Evolutionary conservation across 2,329 filamentous ascomycete genomes (phyloP), one percentile per base, ranked within the genome.

Genomic region (Colletotrichum viniferum): DNA sequence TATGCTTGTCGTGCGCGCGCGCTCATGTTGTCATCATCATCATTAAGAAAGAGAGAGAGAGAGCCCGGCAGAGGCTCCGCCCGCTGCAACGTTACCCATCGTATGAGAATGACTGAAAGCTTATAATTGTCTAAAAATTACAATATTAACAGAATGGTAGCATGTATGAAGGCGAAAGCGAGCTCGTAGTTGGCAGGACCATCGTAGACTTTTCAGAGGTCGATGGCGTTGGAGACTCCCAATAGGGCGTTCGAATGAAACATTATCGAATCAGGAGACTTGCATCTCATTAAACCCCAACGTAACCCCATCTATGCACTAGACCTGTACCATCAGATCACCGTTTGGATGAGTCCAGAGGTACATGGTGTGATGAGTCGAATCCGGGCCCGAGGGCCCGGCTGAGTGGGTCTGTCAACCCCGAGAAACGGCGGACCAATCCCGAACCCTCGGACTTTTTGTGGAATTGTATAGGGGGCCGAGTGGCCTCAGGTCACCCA

Each of bases 91-190:
- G 43, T 52, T 52, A 18, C 43, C 16, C 43, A 52, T 52, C n/a
- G 10, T 52, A 13, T 52, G 43, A 52, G 43, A 24, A 52, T 52
- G 10, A 24, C 10, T 12, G n/a, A n/a, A n/a, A n/a, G n/a, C n/a
- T n/a, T n/a, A n/a, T n/a, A n/a, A n/a, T n/a, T n/a, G n/a, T n/a
- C n/a, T n/a, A n/a, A n/a, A n/a, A n/a, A n/a, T n/a, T n/a, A n/a
- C n/a, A n/a, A n/a, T n/a, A n/a, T n/a, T n/a, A n/a, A 2, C 1
- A 7, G 2, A 13, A 4, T 24, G 13, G 12, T 21, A 3, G 43
- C n/a, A 52, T 52, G 9, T 24, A 21, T 5, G n/a, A 21, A 52
- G n/a, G 43, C 43, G n/a, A 52, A 12, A 52, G n/a, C 43, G 43
- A 24, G 43, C 43, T 52, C 18, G 5, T 7, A 12, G 38, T 48